A percentile compares a stretch with the other conserved stretches of the same genome.
phyloP scores from a whole-genome alignment of 176 grass and related monocot genomes.

The Rhipidocladum racemiflorum region DNA sequence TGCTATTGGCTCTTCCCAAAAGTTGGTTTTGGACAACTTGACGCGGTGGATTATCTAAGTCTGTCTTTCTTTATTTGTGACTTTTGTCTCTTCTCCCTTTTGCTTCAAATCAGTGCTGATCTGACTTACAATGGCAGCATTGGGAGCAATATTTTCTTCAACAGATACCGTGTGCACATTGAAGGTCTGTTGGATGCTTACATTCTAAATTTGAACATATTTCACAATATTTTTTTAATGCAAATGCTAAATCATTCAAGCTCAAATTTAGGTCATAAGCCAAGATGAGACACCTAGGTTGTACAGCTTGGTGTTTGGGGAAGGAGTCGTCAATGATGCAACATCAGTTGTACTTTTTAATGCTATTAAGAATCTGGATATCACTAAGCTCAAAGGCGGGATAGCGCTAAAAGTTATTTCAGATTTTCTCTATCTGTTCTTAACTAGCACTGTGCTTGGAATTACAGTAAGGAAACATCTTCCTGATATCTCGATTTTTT shows the following conservation, averaged over 20 bases:
- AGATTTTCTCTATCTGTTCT: slow-evolving; percentile 85
- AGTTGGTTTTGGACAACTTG: slow-evolving; percentile 59
- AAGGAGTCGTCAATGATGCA: slow-evolving; percentile 92
- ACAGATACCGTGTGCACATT: slow-evolving; percentile 89
- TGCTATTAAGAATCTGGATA: slow-evolving; percentile 68
- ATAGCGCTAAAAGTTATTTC: slow-evolving; percentile 46
- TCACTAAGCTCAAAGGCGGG: slow-evolving; percentile 49
- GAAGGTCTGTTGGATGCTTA: slow-evolving; percentile 43
- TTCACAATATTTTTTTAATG: neutral
- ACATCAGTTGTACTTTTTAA: slow-evolving; percentile 88
- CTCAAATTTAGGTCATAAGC: slow-evolving; percentile 61
- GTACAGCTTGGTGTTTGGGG: slow-evolving; percentile 94
- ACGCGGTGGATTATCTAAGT: slow-evolving; percentile 71
- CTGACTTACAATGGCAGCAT: slow-evolving; percentile 40
- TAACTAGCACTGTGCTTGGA: slow-evolving; percentile 70
- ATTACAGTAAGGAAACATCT: slow-evolving; percentile 55
- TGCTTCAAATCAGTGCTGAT: neutral
- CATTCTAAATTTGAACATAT: neutral
- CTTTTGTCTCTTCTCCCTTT: neutral
- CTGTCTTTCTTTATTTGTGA: neutral
- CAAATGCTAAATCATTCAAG: neutral
- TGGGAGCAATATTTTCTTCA: slow-evolving; percentile 87
- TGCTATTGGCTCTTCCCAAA: slow-evolving; percentile 78
- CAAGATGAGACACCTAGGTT: slow-evolving; percentile 86
- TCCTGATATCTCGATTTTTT: slow-evolving; percentile 6